Base-by-base conservation (phyloP, 192 early-diverging fungal genomes). In the Chytriomyces hyalinus region DNA sequence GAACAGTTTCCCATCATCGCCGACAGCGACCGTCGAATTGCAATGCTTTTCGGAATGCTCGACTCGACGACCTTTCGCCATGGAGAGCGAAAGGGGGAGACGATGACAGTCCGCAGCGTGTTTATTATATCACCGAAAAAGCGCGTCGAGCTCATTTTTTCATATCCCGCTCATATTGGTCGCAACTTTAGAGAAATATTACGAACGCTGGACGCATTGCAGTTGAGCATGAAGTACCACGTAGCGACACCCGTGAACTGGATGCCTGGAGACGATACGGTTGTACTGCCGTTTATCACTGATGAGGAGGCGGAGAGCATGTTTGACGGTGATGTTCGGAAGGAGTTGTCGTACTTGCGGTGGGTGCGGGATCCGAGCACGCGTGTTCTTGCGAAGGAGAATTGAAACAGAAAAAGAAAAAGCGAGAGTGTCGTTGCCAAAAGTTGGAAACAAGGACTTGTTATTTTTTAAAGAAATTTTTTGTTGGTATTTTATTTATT, bases 161-260 rank as follows among this genome's bases (percentile, higher is more conserved):
- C 95, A 15, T 98, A 98, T 81, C 96, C 96, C 46, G 96, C 96
- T 50, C 94, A 92, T 50, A 91, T 86, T 45, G 92, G 96, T 49
- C 92, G 97, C 78, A 98, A 97, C 92, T 97, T 97, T 92, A 90
- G 95, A 79, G 97, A 98, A 87, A 91, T 98, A 80, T 81, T 98
- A 74, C 92, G 97, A 50, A 89, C 91, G 6, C 88, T 97, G 59
- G 97, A 98, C 86, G 94, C 96, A 28, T 86, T 98, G 63, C 96
- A 97, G 87, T 82, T 97, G 36, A 91, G 92, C 66, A 95, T 97
- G 81, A 90, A 87, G 76, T 89, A 94, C 81, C 89, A 91, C 20
- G 92, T 98, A 77, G 93, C 94, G 50, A 98, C 97, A 43, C 97
- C 97, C 13, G 96, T 89, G 77, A 92, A 95, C 86, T 98, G 97